Evolutionary conservation across 495 filamentous ascomycete species (phyloP), one percentile per base, ranked within the genome.

Genomic region (Aspergillus heteromorphus): DNA sequence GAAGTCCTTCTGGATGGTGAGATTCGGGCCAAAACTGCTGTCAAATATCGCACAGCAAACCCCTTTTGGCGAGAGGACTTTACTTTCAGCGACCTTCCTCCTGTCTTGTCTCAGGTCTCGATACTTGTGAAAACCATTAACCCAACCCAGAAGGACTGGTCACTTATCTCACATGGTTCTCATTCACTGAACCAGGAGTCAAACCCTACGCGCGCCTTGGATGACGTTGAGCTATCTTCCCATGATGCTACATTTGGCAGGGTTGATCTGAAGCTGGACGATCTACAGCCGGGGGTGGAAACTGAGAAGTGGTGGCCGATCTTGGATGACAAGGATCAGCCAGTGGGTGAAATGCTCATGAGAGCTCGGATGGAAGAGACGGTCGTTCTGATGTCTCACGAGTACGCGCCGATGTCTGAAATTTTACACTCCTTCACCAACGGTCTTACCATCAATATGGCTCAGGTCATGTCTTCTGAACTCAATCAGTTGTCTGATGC

Each of bases 21-120:
- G 61, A 82, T 92, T 29, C 81, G 92, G 51, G 89, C 89, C 14
- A 86, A 89, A 56, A 97, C 93, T 9, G 86, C 86, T 21, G 85
- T 88, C 18, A 92, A 92, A 68, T 77, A 80, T 54, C 87, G 90
- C 51, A 92, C 87, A 13, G 83, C 81, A 48, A 90, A 84, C 63
- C 93, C 91, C 0, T 96, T 97, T 59, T 99, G 95, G 93, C 79
- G 91, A 25, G 93, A 97, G 73, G 91, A 92, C 40, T 92, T 89
- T 60, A 83, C 87, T 43, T 96, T 97, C 63, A 73, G 75, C 38
- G 92, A 97, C 69, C 77, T 98, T 14, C 91, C 93, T 2, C 78
- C 89, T 0, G 79, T 88, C 8, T 65, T 95, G 34, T 91, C 88
- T 8, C 88, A 83, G 62, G 80, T 88, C 8, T 88, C 86, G n/a